Evolutionary conservation across 2,329 filamentous ascomycete species (phyloP), one percentile per base, ranked within the genome.

Genomic region (Diplodia intermedia): DNA sequence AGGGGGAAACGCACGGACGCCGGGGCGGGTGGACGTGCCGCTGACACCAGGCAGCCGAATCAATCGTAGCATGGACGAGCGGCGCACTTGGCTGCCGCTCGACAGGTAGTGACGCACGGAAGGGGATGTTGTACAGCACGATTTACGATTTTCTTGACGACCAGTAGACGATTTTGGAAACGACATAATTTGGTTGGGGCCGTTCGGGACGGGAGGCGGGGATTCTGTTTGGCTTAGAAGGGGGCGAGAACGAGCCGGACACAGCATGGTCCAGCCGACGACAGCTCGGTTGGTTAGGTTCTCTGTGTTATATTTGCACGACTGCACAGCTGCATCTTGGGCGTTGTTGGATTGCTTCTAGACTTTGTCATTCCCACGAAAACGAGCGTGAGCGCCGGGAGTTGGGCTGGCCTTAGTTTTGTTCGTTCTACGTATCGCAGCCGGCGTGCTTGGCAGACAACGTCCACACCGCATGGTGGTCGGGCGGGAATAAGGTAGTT

Each of bases 1-100:
- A 63, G 84, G 86, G 40, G 83, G 83, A 40, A 78, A 81, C 29
- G 72, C 73, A 63, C 73, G 74, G 20, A 63, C 66, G 20, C 66
- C 66, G 26, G 78, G 78, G 15, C 77, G 83, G 20, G 80, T 84
- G 15, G 86, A 89, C 71, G 82, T 89, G 12, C 88, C 88, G 23
- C 80, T 90, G 20, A 90, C 88, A 0, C 88, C 88, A 2, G 88
- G 88, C 26, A 86, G 86, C 26, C 80, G 88, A 62, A 82, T 89
- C 38, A 86, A 88, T 72, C 81, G 88, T 72, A 89, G 86, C 75
- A 88, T 90, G 86, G 88, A 90, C 75, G 85, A 88, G 69, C 81
- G 82, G 68, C 78, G 88, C 70, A 84, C 84, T 69, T 87, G 86
- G 86, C 76, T 86, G 49, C 80, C 81, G 8, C 77, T 82, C 50